Evolutionary conservation across 2,329 filamentous ascomycete genomes (phyloP).

Genomic region (Aspergillus ochraceus): DNA sequence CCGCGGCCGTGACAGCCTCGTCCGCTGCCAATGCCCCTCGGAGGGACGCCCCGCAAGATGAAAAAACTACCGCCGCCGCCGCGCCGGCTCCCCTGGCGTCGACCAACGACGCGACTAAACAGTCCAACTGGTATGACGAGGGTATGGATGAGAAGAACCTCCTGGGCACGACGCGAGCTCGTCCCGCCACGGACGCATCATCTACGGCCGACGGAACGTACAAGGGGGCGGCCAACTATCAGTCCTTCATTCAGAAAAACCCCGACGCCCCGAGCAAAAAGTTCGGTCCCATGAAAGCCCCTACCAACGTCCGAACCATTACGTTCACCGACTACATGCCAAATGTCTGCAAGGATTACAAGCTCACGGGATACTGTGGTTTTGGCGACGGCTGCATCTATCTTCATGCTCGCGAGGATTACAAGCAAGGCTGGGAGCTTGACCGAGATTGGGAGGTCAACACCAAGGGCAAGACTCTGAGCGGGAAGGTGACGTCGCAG

Average conservation of each 20-base stretch:
- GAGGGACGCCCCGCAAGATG: conserved; percentile 51
- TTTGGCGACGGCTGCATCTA: conserved; percentile 79
- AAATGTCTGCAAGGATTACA: conserved; percentile 94
- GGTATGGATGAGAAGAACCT: conserved; percentile 52
- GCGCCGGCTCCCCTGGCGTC: conserved; percentile 63
- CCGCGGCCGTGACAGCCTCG: conserved; percentile 66
- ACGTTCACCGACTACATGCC: conserved; percentile 89
- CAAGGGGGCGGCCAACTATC: conserved; percentile 71
- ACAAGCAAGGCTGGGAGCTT: conserved; percentile 90
- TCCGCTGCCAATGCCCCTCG: conserved; percentile 43
- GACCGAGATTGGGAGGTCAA: conserved; percentile 91
- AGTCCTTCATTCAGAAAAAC: conserved; percentile 77
- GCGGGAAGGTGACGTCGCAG: conserved; percentile 51
- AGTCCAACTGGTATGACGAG: conserved; percentile 86
- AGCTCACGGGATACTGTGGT: conserved; percentile 70
- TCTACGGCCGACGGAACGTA: conserved; percentile 65
- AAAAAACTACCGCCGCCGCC: conserved; percentile 56
- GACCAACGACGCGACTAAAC: conserved; percentile 85
- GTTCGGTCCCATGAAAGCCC: conserved; percentile 80
- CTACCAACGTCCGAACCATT: conserved; percentile 86
- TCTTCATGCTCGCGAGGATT: conserved; percentile 62
- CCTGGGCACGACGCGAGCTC: conserved; percentile 31
- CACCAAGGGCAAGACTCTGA: conserved; percentile 57
- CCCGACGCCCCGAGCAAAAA: conserved; percentile 67
- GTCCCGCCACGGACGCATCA: conserved; percentile 12